Evolutionary conservation across 768 basidiomycete species (phyloP).

Genomic region (Leccinum uliginosum): DNA sequence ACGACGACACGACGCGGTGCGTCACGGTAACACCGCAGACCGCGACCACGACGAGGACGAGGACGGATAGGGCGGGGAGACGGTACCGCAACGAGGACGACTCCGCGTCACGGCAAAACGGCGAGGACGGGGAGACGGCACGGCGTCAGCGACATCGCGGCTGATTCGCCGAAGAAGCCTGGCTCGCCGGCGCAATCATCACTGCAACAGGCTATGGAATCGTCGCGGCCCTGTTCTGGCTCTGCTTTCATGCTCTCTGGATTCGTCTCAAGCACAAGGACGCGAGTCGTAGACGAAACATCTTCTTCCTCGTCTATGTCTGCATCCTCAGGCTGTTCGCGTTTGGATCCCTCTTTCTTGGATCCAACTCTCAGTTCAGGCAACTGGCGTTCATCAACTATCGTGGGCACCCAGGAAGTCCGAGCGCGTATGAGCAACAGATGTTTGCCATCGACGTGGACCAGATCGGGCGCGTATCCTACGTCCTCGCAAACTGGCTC

Average conservation of each 20-base stretch:
- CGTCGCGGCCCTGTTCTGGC: constrained; percentile 21
- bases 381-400: constrained; percentile 29
- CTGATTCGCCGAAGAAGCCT: constrained; percentile 24
- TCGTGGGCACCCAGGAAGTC: constrained; percentile 25
- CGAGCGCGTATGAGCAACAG: constrained; percentile 18
- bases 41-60: no score
- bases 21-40: no score
- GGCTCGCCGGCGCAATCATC: constrained; percentile 26
- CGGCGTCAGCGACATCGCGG: no score
- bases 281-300: constrained; percentile 11
- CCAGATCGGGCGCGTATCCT: constrained; percentile 22
- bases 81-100: no score
- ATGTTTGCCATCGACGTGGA: constrained; percentile 28
- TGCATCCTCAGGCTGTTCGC: constrained; percentile 19
- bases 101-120: no score
- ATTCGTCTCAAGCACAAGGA: constrained; percentile 13
- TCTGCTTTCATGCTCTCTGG: constrained; percentile 21
- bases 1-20: no score
- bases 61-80: no score
- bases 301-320: constrained; percentile 23
- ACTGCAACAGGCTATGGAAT: constrained; percentile 26
- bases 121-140: no score
- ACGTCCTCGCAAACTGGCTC: constrained; percentile 28
- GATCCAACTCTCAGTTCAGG: constrained; percentile 26
- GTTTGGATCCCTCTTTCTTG: constrained; percentile 23